Evolutionary conservation across 352 stramenopile species (phyloP).

Genomic region (Phytophthora foliorum): DNA sequence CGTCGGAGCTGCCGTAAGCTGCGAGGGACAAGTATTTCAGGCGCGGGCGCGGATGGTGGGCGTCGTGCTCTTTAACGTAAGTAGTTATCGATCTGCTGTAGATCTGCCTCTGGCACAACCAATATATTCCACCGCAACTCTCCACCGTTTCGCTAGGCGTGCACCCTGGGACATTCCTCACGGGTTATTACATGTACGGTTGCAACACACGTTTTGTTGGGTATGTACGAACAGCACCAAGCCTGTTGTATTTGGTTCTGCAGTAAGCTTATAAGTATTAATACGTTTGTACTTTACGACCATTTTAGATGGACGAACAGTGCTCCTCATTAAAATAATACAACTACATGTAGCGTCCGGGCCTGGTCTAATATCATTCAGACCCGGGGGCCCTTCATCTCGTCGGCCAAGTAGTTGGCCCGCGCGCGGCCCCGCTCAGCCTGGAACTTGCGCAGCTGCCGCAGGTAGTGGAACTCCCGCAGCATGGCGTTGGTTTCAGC

Average conservation of each 20-base stretch:
- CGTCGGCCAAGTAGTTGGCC: constrained; percentile 46
- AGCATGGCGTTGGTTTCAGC: constrained; percentile 67
- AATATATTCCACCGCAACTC: constrained; percentile 17
- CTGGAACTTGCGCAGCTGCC: constrained; percentile 81
- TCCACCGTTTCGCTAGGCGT: neutral
- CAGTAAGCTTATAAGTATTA: too few species aligned
- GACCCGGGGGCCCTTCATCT: constrained; percentile 33
- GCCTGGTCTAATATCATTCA: too few species aligned
- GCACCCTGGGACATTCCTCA: neutral
- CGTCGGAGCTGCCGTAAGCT: constrained; percentile 38
- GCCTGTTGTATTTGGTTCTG: too few species aligned
- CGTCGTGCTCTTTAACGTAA: constrained; percentile 23
- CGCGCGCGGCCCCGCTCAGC: constrained; percentile 58
- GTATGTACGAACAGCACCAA: too few species aligned
- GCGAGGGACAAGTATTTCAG: neutral
- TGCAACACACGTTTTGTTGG: too few species aligned
- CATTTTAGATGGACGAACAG: too few species aligned
- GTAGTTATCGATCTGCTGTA: constrained; percentile 34
- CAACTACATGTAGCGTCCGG: too few species aligned
- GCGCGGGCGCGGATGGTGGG: neutral
- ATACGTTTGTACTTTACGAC: too few species aligned
- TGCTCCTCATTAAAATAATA: constrained; percentile 8
- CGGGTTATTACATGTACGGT: too few species aligned
- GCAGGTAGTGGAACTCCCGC: constrained; percentile 79
- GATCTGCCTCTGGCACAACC: constrained; percentile 11